A percentile compares a stretch with the other conserved stretches of the same genome.
Evolutionary conservation across 768 basidiomycete species (phyloP).

Genomic region (Russula brevipes): DNA sequence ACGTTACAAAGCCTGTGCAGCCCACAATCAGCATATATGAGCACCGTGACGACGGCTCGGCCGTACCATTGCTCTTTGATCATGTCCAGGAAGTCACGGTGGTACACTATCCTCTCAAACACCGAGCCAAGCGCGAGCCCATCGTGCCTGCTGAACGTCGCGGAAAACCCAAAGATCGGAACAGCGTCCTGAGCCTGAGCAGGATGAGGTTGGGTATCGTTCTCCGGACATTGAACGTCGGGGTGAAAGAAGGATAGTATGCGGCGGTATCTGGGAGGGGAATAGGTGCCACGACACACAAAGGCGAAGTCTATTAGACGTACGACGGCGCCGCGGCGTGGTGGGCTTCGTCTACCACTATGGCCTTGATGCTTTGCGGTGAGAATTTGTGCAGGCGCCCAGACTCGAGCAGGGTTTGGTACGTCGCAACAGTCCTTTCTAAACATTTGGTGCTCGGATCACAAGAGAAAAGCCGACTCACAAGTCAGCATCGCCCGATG

Average conservation of each 20-base stretch:
- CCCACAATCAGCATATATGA: background rate
- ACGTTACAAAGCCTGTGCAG: slow-evolving; percentile 71
- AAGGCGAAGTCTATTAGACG: slow-evolving; percentile 26
- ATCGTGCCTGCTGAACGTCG: slow-evolving; percentile 91
- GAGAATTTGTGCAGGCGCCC: slow-evolving; percentile 71
- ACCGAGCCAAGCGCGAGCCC: slow-evolving; percentile 83
- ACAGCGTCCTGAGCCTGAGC: slow-evolving; percentile 42
- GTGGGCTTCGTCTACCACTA: slow-evolving; percentile 92
- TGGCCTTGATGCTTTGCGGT: slow-evolving; percentile 57
- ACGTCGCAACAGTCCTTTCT: slow-evolving; percentile 77
- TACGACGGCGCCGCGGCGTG: slow-evolving; percentile 92
- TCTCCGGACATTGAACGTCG: slow-evolving; percentile 53
- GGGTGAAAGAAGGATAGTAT: slow-evolving; percentile 81
- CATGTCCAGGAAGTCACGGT: slow-evolving; percentile 87
- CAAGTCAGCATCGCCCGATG: slow-evolving; percentile 82
- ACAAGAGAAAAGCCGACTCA: slow-evolving; percentile 37
- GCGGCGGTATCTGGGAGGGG: slow-evolving; percentile 58
- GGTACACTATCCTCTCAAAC: slow-evolving; percentile 89
- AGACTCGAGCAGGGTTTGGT: slow-evolving; percentile 70
- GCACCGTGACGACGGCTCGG: background rate
- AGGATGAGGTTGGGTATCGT: slow-evolving; percentile 28
- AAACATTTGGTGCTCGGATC: slow-evolving; percentile 1
- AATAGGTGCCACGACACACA: background rate
- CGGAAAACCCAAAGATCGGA: slow-evolving; percentile 90
- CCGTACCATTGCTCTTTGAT: slow-evolving; percentile 82